Base-by-base conservation (phyloP, 768 basidiomycete genomes). In the Sporobolomyces pararoseus region DNA sequence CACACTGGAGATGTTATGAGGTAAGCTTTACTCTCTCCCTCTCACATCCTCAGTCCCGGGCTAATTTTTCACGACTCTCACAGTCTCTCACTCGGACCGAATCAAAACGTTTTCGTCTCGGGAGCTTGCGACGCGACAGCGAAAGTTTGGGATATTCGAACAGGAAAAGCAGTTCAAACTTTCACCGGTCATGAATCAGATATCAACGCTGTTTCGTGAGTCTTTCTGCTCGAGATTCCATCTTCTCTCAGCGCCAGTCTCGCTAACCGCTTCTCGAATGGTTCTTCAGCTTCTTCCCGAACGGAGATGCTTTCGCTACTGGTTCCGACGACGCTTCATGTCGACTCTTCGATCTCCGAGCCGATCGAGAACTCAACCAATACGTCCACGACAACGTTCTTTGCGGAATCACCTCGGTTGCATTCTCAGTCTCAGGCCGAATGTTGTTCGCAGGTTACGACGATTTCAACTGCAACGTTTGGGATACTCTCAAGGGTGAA, bases 1-100 rank as follows among this genome's bases (percentile, higher is more conserved):
- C 95, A 99, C 79, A 97, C 96, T 21, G 95, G 96, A 50, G 95
- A 99, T 82, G 95, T 99, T 69, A 99, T 99, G 95, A 97, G 93
- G 95, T 95, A 77, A 76, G 84, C 79, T 32, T 32, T 2, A 46
- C 47, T 65, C 61, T 37, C 47, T 42, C 16, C 37, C 63, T 34
- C 4, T 35, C 47, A 37, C 54, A 13, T n/a, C 44, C 35, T 12
- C n/a, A n/a, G n/a, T n/a, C n/a, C n/a, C n/a, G n/a, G n/a, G n/a
- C n/a, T n/a, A n/a, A n/a, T n/a, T n/a, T n/a, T n/a, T n/a, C n/a
- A n/a, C n/a, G n/a, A n/a, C n/a, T n/a, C n/a, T n/a, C n/a, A n/a
- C n/a, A 98, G 95, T 78, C 81, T 99, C 76, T 98, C 95, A 6
- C 87, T 99, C 74, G 90, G 89, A 7, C 93, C 95, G 4, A 94